Percentiles rank a stretch among this genome's conserved stretches.
Evolutionary conservation across 2,329 filamentous ascomycete species (phyloP).

Genomic region (Xylaria sp.): DNA sequence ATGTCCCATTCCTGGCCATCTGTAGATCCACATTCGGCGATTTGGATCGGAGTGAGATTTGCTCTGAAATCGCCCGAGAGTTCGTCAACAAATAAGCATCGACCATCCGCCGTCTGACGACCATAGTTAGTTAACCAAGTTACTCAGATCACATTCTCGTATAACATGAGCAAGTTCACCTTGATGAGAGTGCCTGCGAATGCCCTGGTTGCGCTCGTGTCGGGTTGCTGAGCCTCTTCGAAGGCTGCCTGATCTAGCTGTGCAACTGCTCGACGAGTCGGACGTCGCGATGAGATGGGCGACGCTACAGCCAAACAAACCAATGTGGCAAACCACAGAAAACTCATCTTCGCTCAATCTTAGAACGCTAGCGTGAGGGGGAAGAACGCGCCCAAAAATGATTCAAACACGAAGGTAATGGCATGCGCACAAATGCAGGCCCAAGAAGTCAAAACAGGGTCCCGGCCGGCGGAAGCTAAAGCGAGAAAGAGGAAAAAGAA

Average conservation of each 20-base stretch:
- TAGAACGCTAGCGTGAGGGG: not conserved
- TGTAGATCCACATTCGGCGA: constrained; percentile 55
- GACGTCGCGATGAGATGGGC: constrained; percentile 23
- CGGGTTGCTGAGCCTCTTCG: constrained; percentile 56
- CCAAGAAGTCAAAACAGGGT: constrained; percentile 17
- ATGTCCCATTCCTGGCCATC: constrained; percentile 58
- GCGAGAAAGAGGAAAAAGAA: constrained; percentile 14
- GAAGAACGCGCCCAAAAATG: constrained; percentile 12
- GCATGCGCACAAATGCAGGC: constrained; percentile 3
- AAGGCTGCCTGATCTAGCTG: constrained; percentile 54
- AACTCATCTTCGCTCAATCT: constrained; percentile 14
- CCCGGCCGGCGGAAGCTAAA: not conserved
- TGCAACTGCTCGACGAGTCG: constrained; percentile 46
- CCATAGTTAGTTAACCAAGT: constrained; percentile 22
- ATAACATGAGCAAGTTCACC: constrained; percentile 40
- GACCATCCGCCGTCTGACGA: constrained; percentile 54
- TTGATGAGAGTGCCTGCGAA: constrained; percentile 55
- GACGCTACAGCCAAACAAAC: constrained; percentile 34
- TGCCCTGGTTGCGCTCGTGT: constrained; percentile 56
- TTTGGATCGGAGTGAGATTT: constrained; percentile 57
- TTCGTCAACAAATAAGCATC: constrained; percentile 57
- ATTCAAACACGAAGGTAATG: constrained; percentile 11
- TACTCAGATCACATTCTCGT: not conserved
- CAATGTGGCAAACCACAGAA: constrained; percentile 28
- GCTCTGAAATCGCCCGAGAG: constrained; percentile 59